These are phyloP conservation scores for Plectosphaerella cucumerina DNA, from an alignment of 2,329 filamentous ascomycete genomes.

Conservation along the genomic window DNA sequence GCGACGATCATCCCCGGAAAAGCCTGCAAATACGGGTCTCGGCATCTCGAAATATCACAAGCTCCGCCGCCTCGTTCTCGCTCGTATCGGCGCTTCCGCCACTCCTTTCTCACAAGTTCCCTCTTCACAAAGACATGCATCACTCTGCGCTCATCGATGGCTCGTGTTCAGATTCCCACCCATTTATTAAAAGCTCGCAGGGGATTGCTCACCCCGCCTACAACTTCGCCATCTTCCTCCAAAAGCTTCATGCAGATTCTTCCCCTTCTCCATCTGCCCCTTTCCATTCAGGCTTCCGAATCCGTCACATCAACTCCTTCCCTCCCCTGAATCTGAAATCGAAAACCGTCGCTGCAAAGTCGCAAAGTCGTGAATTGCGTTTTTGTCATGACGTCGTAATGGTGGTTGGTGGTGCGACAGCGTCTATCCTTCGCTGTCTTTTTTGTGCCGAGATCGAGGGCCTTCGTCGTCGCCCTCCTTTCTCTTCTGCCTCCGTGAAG, in stretches of 20 bases:
- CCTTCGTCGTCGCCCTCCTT: too few species aligned
- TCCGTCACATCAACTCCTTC: too few species aligned
- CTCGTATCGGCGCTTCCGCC: too few species aligned
- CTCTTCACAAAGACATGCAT: too few species aligned
- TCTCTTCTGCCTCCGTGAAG: neutral
- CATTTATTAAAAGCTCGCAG: too few species aligned
- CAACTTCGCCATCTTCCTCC: neutral
- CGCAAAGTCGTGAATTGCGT: conserved; percentile 4
- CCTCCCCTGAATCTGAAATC: neutral
- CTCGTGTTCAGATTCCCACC: too few species aligned
- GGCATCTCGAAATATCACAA: neutral
- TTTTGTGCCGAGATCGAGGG: neutral
- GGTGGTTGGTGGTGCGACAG: neutral
- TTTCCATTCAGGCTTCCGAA: too few species aligned
- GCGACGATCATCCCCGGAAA: neutral
- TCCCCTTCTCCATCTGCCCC: neutral
- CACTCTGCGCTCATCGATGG: too few species aligned
- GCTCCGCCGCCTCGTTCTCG: too few species aligned
- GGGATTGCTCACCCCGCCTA: too few species aligned
- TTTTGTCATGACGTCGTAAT: conserved; percentile 3
- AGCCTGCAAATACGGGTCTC: neutral
- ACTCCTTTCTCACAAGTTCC: too few species aligned
- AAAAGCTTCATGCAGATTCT: neutral
- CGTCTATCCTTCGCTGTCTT: neutral
- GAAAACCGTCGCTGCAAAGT: conserved; percentile 1